Base-by-base conservation (phyloP, 1,284 basidiomycete genomes). In the Lentinus polychrous region DNA sequence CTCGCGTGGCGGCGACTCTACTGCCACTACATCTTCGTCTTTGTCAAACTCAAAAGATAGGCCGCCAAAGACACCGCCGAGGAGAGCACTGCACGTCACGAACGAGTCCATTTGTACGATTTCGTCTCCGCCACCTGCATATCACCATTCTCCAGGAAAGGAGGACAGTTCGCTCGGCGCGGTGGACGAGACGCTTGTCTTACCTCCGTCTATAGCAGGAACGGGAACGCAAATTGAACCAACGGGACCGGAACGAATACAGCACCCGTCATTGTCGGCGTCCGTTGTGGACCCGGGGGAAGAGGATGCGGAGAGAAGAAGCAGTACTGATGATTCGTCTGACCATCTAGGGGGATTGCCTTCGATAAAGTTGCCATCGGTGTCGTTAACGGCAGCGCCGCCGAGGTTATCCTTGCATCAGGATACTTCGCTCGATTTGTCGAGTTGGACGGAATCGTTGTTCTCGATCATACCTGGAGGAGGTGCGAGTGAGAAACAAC, bases 91-190 rank as follows among this genome's bases (percentile, higher is more conserved):
- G 41, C 63, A 65, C 46, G 51, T 65, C n/a, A 59, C 59, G 15
- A 65, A 65, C 38, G 58, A 56, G 36, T 63, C 62, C 2, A 45
- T 62, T 22, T 53, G 53, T 22, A 54, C 60, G 3, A 55, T 58
- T 20, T 39, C 53, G 8, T 63, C 62, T 2, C 63, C 63, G 1
- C 63, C 63, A 1, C 63, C 63, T 11, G 62, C 63, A 10, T 65
- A 65, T 24, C n/a, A 17, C 32, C 55, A 49, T 42, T 62, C 62
- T 7, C 57, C 62, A 1, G 57, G 50, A 50, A 8, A 12, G 33
- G 47, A 55, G 55, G 32, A 45, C 48, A 8, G 49, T 46, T 15
- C 46, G 2, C 27, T 61, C 5, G 43, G 49, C 17, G 55, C 47
- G 17, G 42, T 55, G 2, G 57, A 57, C 11, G 59, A 60, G 23